Base-by-base conservation (phyloP, 345 rosid genomes). In the Fremontodendron californicum region DNA sequence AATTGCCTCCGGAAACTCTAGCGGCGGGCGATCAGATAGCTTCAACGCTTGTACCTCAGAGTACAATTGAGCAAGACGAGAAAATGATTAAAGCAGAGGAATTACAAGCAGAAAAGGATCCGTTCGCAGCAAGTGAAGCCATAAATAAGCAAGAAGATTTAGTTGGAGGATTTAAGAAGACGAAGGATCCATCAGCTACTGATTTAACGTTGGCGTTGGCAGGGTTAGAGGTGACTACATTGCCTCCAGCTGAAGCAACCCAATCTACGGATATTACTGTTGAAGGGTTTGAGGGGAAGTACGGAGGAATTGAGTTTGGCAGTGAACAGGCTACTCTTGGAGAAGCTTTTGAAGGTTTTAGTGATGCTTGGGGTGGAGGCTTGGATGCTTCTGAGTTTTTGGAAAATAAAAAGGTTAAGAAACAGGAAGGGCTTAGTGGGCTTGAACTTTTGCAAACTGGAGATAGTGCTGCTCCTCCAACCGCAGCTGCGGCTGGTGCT, bases 301-400 rank as follows among this genome's bases (percentile, higher is more conserved):
- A 96, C 54, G 98, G 99, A 74, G 99, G 99, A 46, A 93, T 96
- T 76, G 98, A 91, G 86, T 96, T 96, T 70, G 91, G 91, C 39
- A 87, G 82, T 40, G 99, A 96, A 71, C 95, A 93, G 84, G 88
- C 98, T 79, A 88, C 99, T 2, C 79, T 96, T 77, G 97, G 92
- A 45, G 99, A 96, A 70, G 92, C 98, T 49, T 96, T 96, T 79
- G 98, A 93, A 81, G 86, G 92, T 61, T 91, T 96, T 78, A 80
- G 86, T 77, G 97, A 93, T 70, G 99, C 99, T 27, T 93, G 97
- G 95, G 99, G 99, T 78, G 99, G 98, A 54, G 99, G 97, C 48
- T 86, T 96, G 86, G 99, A 96, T 85, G 93, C 97, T 1, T 96
- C 99, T 0, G 98, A 93, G 85, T 96, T 91, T 54, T 87, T 96